Percentiles rank a stretch among this genome's conserved stretches.
These are phyloP conservation scores for Arthonia radiata DNA, from an alignment of 495 filamentous ascomycete genomes.

Conservation along the genomic window DNA sequence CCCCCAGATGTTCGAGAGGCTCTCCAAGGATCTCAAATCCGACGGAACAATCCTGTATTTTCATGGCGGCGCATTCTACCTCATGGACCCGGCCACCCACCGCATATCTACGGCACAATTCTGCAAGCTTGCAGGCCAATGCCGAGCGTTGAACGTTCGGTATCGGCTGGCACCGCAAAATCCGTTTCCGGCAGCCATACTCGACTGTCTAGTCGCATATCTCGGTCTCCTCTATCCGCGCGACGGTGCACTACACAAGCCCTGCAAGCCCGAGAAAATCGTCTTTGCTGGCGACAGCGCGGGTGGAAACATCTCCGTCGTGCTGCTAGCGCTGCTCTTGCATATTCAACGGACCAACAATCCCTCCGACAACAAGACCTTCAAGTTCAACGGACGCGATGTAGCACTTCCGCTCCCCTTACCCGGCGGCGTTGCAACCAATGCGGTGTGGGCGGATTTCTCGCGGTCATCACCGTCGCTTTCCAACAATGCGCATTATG, in stretches of 20 bases:
- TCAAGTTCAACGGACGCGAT: slow-evolving; percentile 4
- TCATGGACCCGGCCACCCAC: slow-evolving; percentile 56
- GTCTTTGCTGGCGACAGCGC: slow-evolving; percentile 72
- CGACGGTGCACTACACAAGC: slow-evolving; percentile 39
- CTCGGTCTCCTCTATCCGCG: slow-evolving; percentile 65
- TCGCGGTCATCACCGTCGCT: slow-evolving; percentile 50
- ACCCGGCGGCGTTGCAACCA: slow-evolving; percentile 26
- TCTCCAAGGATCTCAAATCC: slow-evolving; percentile 42
- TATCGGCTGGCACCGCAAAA: slow-evolving; percentile 73
- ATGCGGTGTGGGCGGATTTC: slow-evolving; percentile 9
- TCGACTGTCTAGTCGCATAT: slow-evolving; percentile 68
- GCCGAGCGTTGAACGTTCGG: slow-evolving; percentile 50
- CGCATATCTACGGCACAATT: slow-evolving; percentile 22
- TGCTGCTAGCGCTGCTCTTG: slow-evolving; percentile 48
- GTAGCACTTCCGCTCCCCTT: slow-evolving; percentile 43
- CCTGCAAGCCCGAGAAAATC: slow-evolving; percentile 45
- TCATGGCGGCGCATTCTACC: slow-evolving; percentile 68
- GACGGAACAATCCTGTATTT: slow-evolving; percentile 60
- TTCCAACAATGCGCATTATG: slow-evolving; percentile 32
- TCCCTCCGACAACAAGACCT: neutral
- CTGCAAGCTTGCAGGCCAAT: slow-evolving; percentile 23
- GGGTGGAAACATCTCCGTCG: slow-evolving; percentile 51
- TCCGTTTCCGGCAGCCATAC: slow-evolving; percentile 57
- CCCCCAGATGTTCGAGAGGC: slow-evolving; percentile 38
- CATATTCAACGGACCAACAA: slow-evolving; percentile 30